These are phyloP conservation scores for Paralagenidium karlingii DNA, from an alignment of 352 stramenopile genomes.

Conservation along the genomic window DNA sequence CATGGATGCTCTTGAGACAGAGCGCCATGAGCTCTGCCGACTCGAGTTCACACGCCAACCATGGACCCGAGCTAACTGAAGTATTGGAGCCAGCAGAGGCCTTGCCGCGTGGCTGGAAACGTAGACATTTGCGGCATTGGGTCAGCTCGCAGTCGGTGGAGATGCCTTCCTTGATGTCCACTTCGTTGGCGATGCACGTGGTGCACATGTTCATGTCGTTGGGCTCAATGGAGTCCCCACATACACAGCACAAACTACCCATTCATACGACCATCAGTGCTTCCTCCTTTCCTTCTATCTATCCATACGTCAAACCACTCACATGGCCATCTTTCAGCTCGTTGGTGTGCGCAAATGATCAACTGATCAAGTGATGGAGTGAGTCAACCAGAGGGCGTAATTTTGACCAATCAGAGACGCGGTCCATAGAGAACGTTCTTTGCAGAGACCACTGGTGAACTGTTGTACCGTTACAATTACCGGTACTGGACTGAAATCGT, in stretches of 20 bases:
- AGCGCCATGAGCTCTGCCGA: slow-evolving; percentile 66
- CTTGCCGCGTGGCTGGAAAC: slow-evolving; percentile 45
- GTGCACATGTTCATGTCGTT: slow-evolving; percentile 75
- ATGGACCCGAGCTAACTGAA: slow-evolving; percentile 20
- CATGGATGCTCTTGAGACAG: slow-evolving; percentile 57
- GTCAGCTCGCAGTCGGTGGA: slow-evolving; percentile 25
- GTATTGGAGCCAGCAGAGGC: slow-evolving; percentile 18
- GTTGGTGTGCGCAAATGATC: no score
- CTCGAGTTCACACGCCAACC: slow-evolving; percentile 54
- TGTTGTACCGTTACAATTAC: no score
- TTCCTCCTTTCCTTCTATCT: no score
- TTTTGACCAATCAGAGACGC: no score
- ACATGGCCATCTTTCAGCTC: no score
- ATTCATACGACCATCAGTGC: slow-evolving; percentile 1
- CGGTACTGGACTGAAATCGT: no score
- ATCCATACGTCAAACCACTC: no score
- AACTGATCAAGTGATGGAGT: no score
- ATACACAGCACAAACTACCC: slow-evolving; percentile 38
- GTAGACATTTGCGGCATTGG: slow-evolving; percentile 55
- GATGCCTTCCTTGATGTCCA: slow-evolving; percentile 66
- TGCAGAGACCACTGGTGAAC: no score
- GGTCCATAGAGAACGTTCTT: no score
- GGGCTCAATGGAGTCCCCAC: slow-evolving; percentile 48
- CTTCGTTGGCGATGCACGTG: slow-evolving; percentile 44
- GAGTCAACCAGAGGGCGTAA: no score